Evolutionary conservation across 75 land plant genomes (phyloP).

Genomic region (Cryptomeria japonica): DNA sequence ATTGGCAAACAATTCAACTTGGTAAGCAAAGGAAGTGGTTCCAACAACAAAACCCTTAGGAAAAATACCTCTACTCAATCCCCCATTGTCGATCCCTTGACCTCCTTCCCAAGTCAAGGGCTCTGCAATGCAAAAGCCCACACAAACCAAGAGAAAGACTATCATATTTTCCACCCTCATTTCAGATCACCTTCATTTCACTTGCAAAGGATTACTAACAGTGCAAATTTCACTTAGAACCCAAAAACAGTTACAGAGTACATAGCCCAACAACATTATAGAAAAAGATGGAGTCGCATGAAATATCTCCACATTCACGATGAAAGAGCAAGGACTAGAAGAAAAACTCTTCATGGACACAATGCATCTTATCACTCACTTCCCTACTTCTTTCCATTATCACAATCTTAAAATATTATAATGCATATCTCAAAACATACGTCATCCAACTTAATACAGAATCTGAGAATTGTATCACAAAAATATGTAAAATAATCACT

Average conservation of each 20-base stretch:
- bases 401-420: too few species aligned
- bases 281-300: too few species aligned
- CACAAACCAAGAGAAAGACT: not conserved
- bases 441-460: too few species aligned
- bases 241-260: not conserved
- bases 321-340: too few species aligned
- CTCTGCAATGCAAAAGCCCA: not conserved
- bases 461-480: too few species aligned
- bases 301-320: too few species aligned
- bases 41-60: constrained; percentile 79
- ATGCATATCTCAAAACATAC: too few species aligned
- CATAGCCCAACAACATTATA: not conserved
- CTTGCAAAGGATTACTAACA: not conserved
- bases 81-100: constrained; percentile 28
- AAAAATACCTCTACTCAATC: constrained; percentile 45
- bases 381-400: too few species aligned
- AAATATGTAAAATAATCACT: too few species aligned
- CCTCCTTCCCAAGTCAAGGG: not conserved
- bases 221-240: not conserved
- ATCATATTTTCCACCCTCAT: not conserved
- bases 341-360: too few species aligned
- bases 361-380: too few species aligned
- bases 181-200: not conserved
- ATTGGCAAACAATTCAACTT: constrained; percentile 79
- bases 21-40: constrained; percentile 83